Percentiles rank a stretch among this genome's conserved stretches.
Conservation (phyloP, 2,329 filamentous ascomycete species). For the Fusarium foetens region DNA sequence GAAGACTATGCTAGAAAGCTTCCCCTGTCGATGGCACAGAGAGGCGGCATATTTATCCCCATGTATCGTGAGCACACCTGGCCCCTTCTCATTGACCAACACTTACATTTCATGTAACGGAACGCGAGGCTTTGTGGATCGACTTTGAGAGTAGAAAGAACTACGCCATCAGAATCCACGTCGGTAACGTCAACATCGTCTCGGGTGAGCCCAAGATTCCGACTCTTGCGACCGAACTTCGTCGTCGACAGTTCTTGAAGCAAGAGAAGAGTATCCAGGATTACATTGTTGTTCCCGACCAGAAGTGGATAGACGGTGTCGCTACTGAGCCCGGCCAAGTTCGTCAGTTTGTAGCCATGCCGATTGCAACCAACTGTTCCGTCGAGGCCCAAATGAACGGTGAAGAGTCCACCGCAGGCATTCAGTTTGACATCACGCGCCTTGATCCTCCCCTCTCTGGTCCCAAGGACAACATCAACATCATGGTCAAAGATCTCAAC, state of each 20-base stretch:
- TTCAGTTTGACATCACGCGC: conserved; percentile 1
- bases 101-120: not conserved
- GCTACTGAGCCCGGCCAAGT: not conserved
- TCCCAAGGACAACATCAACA: not conserved
- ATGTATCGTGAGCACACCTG: not conserved
- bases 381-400: not conserved
- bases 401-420: not conserved
- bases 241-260: not conserved
- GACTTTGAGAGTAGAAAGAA: not conserved
- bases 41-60: not conserved
- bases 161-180: conserved; percentile 2
- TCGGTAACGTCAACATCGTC: not conserved
- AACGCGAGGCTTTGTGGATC: conserved; percentile 14
- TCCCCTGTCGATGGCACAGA: not conserved
- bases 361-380: not conserved
- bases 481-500: not conserved
- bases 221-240: not conserved
- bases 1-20: not conserved
- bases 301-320: not conserved
- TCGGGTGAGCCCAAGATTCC: not conserved
- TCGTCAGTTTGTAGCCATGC: not conserved
- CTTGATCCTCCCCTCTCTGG: not conserved
- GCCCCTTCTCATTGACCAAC: not conserved
- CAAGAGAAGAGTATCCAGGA: not conserved
- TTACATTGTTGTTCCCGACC: not conserved